phyloP scores from a whole-genome alignment of 805 yeast genomes.

The Yamadazyma paraphyllophila region DNA sequence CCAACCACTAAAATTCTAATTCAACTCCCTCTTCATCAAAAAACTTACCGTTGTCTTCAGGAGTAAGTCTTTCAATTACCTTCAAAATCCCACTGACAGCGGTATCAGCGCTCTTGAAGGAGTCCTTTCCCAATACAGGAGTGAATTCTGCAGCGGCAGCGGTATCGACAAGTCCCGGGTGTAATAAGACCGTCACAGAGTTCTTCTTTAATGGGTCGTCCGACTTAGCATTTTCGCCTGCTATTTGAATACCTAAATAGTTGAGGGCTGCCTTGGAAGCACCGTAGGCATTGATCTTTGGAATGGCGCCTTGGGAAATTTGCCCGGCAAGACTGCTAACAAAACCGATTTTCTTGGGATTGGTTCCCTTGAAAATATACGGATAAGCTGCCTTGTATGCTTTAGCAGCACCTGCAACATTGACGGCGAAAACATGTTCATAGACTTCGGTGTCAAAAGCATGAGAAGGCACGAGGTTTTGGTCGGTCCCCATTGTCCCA shows the following conservation, averaged over 20 bases:
- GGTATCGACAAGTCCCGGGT: conserved; percentile 35
- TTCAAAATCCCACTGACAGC: background rate
- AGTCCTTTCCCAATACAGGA: background rate
- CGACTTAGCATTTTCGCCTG: conserved; percentile 15
- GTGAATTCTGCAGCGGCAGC: conserved; percentile 26
- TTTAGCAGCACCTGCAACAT: conserved; percentile 12
- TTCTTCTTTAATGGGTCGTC: conserved; percentile 20
- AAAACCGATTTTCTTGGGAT: conserved; percentile 21
- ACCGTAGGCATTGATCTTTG: conserved; percentile 21
- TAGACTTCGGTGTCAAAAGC: conserved; percentile 8
- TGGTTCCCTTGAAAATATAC: conserved; percentile 8
- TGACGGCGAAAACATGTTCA: conserved; percentile 1
- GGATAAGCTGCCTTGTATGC: conserved; percentile 12
- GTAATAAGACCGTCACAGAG: conserved; percentile 11
- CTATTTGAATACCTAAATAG: conserved; percentile 24
- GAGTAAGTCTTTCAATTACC: background rate
- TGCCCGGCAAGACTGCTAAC: conserved; percentile 18
- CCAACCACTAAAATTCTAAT: background rate
- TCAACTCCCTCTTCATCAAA: conserved; percentile 1
- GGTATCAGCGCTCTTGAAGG: conserved; percentile 5
- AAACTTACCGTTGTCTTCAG: conserved; percentile 1
- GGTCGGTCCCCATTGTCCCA: conserved; percentile 1
- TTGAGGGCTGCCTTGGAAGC: conserved; percentile 38
- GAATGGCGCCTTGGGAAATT: background rate
- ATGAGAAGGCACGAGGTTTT: background rate